phyloP scores from a whole-genome alignment of 2,329 filamentous ascomycete species.

The Leptographium galeiforme region DNA sequence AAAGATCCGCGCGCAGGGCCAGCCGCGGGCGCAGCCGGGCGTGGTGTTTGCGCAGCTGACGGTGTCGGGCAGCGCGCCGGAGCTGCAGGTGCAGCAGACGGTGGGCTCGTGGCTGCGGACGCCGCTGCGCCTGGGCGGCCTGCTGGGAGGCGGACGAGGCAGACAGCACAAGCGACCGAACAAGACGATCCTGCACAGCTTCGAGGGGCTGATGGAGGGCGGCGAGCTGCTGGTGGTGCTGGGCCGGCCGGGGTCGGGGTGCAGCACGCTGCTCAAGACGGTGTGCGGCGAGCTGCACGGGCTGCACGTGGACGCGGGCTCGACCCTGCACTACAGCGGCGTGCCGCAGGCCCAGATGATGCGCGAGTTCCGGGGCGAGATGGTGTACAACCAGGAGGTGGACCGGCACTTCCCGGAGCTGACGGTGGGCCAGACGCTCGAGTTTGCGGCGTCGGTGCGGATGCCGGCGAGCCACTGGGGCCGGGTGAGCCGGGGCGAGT shows the following conservation, averaged over 20 bases:
- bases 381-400: conserved; percentile 66
- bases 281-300: conserved; percentile 47
- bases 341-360: conserved; percentile 39
- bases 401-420: conserved; percentile 54
- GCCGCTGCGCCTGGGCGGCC: conserved; percentile 22
- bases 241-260: conserved; percentile 44
- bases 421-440: conserved; percentile 52
- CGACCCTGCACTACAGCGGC: conserved; percentile 49
- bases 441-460: conserved; percentile 40
- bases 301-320: conserved; percentile 34
- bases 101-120: conserved; percentile 45
- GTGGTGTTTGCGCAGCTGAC: conserved; percentile 54
- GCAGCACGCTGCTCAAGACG: conserved; percentile 43
- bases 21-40: conserved; percentile 46
- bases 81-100: conserved; percentile 58
- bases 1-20: conserved; percentile 36
- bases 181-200: conserved; percentile 51
- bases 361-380: conserved; percentile 49
- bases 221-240: conserved; percentile 46
- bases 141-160: conserved; percentile 28
- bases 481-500: conserved; percentile 30
- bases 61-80: conserved; percentile 52
- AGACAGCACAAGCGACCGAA: conserved; percentile 23
- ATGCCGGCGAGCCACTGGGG: conserved; percentile 38
- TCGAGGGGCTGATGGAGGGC: conserved; percentile 38